Evolutionary conservation across 768 basidiomycete genomes (phyloP).

Genomic region (Trametes cubensis): DNA sequence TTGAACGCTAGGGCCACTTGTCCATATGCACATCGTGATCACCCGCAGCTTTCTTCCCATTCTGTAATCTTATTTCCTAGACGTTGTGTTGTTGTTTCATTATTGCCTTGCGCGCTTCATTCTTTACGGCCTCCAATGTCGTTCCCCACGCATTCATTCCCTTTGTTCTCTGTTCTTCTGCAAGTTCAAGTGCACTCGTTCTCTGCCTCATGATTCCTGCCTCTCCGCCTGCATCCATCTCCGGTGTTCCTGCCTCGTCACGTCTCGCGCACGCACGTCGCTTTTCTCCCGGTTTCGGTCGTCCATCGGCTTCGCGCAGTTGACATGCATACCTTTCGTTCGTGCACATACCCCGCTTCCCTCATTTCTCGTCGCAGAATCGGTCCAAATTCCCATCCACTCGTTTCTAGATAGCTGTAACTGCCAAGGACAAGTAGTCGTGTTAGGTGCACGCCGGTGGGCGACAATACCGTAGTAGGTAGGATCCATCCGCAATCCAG

Average conservation of each 20-base stretch:
- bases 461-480: slow-evolving; percentile 6
- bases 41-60: not conserved
- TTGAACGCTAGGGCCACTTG: not conserved
- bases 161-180: not conserved
- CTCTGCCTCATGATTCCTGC: not conserved
- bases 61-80: slow-evolving; percentile 4
- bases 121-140: not conserved
- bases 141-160: slow-evolving; percentile 1
- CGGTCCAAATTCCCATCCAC: slow-evolving; percentile 1
- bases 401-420: slow-evolving; percentile 12
- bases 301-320: slow-evolving; percentile 13
- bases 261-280: not conserved
- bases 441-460: not conserved
- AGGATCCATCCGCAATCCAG: slow-evolving; percentile 1
- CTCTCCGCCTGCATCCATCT: not conserved
- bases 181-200: slow-evolving; percentile 1
- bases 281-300: slow-evolving; percentile 5
- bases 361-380: not conserved
- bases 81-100: slow-evolving; percentile 19
- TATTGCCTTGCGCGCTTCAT: slow-evolving; percentile 10
- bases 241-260: not conserved
- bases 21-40: not conserved
- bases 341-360: slow-evolving; percentile 23
- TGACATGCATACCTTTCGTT: slow-evolving; percentile 21
- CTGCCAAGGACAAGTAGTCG: slow-evolving; percentile 2